Conservation (phyloP, 2,329 filamentous ascomycete species). For the Pseudogymnoascus sp. region DNA sequence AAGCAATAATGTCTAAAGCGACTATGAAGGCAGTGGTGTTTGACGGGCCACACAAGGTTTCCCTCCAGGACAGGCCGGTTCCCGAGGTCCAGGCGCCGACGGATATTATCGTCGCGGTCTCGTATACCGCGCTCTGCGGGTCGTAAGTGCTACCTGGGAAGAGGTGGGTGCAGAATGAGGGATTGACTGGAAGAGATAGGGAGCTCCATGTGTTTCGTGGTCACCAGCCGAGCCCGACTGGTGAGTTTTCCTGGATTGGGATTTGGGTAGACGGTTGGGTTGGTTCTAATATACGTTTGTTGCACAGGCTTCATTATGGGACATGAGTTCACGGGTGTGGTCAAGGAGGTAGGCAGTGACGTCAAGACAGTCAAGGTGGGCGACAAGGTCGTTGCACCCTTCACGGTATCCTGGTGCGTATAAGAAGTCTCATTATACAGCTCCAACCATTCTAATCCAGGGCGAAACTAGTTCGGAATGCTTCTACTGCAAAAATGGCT, state of each 20-base stretch:
- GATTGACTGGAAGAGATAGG: conserved; percentile 34
- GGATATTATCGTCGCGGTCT: conserved; percentile 78
- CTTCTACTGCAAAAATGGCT: conserved; percentile 75
- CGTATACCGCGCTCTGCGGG: conserved; percentile 78
- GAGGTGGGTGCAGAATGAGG: background rate
- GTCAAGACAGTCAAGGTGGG: conserved; percentile 65
- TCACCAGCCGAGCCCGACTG: conserved; percentile 58
- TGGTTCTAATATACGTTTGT: background rate
- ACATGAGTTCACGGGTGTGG: conserved; percentile 78
- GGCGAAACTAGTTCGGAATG: conserved; percentile 50
- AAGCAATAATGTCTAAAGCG: conserved; percentile 16
- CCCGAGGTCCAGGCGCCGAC: conserved; percentile 63
- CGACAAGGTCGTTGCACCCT: conserved; percentile 74
- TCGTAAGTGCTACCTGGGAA: conserved; percentile 51
- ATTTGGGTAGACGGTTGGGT: background rate
- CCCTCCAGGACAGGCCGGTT: conserved; percentile 70
- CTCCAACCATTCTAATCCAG: background rate
- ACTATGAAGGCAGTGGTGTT: conserved; percentile 89
- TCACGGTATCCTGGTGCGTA: conserved; percentile 68
- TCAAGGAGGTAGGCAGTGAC: conserved; percentile 58
- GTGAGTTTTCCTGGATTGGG: background rate
- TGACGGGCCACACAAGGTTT: conserved; percentile 67
- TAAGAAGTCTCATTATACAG: background rate
- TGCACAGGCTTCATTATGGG: conserved; percentile 55
- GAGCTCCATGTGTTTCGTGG: conserved; percentile 84